Evolutionary conservation across 257 asterid genomes (phyloP).

Genomic region (Primulina tabacum): DNA sequence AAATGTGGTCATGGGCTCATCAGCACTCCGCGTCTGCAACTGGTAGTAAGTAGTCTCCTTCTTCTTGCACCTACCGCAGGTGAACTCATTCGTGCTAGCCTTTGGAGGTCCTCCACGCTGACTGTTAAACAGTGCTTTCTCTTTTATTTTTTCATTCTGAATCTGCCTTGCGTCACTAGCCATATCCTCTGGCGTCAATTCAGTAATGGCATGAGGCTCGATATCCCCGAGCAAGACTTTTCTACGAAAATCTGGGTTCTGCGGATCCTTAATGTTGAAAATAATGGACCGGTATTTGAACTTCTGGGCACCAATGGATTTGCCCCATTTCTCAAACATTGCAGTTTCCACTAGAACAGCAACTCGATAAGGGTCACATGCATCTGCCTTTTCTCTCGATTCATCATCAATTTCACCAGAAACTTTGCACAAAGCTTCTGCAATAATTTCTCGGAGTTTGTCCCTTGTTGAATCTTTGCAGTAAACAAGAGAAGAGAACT

Average conservation of each 20-base stretch:
- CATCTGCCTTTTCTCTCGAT: slow-evolving; percentile 38
- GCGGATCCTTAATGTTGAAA: slow-evolving; percentile 55
- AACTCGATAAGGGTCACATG: slow-evolving; percentile 70
- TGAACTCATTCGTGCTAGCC: slow-evolving; percentile 80
- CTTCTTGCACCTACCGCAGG: slow-evolving; percentile 81
- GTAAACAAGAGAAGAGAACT: slow-evolving; percentile 46
- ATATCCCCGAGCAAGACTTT: slow-evolving; percentile 65
- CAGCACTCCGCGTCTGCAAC: slow-evolving; percentile 97
- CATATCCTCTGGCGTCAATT: slow-evolving; percentile 77
- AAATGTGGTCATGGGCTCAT: slow-evolving; percentile 94
- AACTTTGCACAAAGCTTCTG: slow-evolving; percentile 55
- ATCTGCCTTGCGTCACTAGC: slow-evolving; percentile 78
- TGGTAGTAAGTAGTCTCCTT: slow-evolving; percentile 80
- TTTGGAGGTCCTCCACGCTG: slow-evolving; percentile 56
- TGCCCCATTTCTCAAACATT: slow-evolving; percentile 61
- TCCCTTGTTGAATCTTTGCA: slow-evolving; percentile 61
- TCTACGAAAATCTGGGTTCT: slow-evolving; percentile 67
- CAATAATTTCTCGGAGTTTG: slow-evolving; percentile 49
- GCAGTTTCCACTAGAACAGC: slow-evolving; percentile 56
- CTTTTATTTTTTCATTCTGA: slow-evolving; percentile 66
- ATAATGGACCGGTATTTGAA: slow-evolving; percentile 54
- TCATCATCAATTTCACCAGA: slow-evolving; percentile 38
- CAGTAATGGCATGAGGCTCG: slow-evolving; percentile 41
- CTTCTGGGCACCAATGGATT: slow-evolving; percentile 51
- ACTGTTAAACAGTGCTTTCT: slow-evolving; percentile 76